Evolutionary conservation across 306 rosid genomes (phyloP).

Genomic region (Medicago ruthenica): DNA sequence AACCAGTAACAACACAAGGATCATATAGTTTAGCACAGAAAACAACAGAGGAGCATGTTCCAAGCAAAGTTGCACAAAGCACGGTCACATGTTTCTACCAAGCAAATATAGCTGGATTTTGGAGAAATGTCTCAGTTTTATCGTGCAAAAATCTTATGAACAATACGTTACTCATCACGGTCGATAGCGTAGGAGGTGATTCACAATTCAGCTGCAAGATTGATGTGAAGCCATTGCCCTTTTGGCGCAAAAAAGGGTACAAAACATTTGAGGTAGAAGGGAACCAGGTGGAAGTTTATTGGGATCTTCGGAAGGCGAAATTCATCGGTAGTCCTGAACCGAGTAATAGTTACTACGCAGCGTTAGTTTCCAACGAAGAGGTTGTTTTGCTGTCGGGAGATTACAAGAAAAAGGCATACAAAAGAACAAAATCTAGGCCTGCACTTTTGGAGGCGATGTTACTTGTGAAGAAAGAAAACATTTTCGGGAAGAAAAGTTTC

Average conservation of each 20-base stretch:
- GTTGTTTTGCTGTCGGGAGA: constrained; percentile 79
- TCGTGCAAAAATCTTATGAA: constrained; percentile 85
- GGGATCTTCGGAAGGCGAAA: constrained; percentile 89
- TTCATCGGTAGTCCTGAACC: constrained; percentile 80
- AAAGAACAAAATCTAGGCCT: constrained; percentile 79
- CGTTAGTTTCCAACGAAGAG: constrained; percentile 74
- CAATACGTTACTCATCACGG: constrained; percentile 65
- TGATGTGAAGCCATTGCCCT: constrained; percentile 90
- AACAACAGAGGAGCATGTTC: constrained; percentile 69
- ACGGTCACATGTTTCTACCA: constrained; percentile 86
- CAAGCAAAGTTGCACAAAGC: constrained; percentile 77
- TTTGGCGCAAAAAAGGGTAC: constrained; percentile 94
- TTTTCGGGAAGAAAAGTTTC: constrained; percentile 79
- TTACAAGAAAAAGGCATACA: constrained; percentile 81
- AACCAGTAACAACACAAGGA: constrained; percentile 48
- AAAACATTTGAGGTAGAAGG: constrained; percentile 78
- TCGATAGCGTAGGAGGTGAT: constrained; percentile 64
- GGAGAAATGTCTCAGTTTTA: constrained; percentile 71
- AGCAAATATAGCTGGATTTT: constrained; percentile 63
- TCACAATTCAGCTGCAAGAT: constrained; percentile 68
- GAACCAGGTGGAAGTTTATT: constrained; percentile 68
- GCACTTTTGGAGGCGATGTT: constrained; percentile 64
- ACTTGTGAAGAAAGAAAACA: constrained; percentile 74
- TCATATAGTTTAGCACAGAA: constrained; percentile 65
- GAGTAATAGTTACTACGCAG: constrained; percentile 72